phyloP scores from a whole-genome alignment of 257 asterid species.

The Solanum pennellii region DNA sequence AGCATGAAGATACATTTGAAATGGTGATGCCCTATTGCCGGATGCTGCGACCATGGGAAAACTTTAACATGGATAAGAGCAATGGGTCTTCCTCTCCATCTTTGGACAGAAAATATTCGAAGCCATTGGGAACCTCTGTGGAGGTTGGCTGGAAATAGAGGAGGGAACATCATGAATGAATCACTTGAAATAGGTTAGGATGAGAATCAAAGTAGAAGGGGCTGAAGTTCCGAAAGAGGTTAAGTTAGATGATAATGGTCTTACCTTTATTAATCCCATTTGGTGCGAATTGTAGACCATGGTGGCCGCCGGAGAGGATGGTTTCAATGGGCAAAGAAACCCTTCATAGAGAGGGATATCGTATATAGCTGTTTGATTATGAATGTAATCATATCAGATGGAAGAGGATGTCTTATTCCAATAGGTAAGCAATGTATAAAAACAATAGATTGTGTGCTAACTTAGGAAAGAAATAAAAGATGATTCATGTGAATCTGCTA shows the following conservation, averaged over 20 bases:
- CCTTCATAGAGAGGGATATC: neutral
- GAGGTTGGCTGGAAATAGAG: neutral
- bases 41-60: neutral
- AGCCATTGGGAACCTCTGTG: neutral
- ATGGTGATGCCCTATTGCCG: neutral
- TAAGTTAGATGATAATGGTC: neutral
- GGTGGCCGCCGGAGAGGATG: neutral
- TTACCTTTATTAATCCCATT: neutral
- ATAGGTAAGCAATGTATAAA: too few relatives aligned
- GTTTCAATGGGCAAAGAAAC: neutral
- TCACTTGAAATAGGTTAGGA: neutral
- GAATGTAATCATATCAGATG: too few relatives aligned
- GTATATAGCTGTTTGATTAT: too few relatives aligned
- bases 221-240: neutral
- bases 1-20: neutral
- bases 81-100: neutral
- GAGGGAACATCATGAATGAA: neutral
- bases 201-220: neutral
- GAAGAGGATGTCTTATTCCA: too few relatives aligned
- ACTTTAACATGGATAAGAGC: neutral
- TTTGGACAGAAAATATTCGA: neutral
- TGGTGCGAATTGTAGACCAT: neutral
- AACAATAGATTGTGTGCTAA: too few relatives aligned
- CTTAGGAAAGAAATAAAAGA: too few relatives aligned
- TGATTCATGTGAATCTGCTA: too few relatives aligned